A percentile compares a stretch with the other conserved stretches of the same genome.
These are phyloP conservation scores for Coemansia linderi DNA, from an alignment of 371 early-diverging fungal species.

Conservation along the genomic window DNA sequence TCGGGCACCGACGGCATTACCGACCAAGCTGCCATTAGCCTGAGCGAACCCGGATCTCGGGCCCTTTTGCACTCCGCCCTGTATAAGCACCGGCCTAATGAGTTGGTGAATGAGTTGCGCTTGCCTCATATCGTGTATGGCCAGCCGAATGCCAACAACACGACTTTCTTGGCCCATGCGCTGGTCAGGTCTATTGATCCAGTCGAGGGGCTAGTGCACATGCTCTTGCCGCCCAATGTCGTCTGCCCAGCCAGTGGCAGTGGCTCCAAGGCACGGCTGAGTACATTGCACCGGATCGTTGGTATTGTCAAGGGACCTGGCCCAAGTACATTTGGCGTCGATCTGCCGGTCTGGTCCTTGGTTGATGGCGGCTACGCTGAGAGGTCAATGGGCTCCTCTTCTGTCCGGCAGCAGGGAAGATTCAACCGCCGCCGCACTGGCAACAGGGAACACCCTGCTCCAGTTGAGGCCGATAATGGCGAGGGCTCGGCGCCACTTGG, in stretches of 20 bases:
- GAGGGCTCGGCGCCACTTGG: conserved; percentile 13
- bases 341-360: conserved; percentile 47
- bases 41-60: conserved; percentile 44
- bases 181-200: conserved; percentile 48
- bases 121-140: conserved; percentile 49
- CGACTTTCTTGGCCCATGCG: conserved; percentile 44
- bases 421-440: conserved; percentile 5
- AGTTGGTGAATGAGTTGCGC: neutral
- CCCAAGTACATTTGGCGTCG: conserved; percentile 33
- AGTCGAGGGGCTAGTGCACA: conserved; percentile 12
- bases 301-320: conserved; percentile 52
- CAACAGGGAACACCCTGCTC: neutral
- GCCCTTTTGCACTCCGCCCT: conserved; percentile 18
- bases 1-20: conserved; percentile 24
- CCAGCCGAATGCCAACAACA: conserved; percentile 20
- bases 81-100: neutral
- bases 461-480: neutral
- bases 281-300: conserved; percentile 28
- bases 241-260: neutral
- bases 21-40: conserved; percentile 20
- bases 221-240: conserved; percentile 43
- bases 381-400: conserved; percentile 43
- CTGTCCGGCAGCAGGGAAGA: neutral
- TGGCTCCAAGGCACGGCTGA: neutral
- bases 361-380: conserved; percentile 41